Conservation (phyloP, 1,284 basidiomycete genomes). For the Cronartium quercuum region DNA sequence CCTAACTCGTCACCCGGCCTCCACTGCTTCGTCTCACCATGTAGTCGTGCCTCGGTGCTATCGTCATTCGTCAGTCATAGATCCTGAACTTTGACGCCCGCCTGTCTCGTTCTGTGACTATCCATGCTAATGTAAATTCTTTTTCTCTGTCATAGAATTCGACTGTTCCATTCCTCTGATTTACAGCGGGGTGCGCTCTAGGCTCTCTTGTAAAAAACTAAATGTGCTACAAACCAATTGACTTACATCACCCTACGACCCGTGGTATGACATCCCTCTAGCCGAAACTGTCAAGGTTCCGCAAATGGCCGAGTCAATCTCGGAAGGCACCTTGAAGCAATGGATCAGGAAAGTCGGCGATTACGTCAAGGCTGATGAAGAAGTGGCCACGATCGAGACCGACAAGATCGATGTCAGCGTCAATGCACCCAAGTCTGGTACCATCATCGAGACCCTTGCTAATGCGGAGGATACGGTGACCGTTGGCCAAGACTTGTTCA, state of each 20-base stretch:
- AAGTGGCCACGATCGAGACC: constrained; percentile 96
- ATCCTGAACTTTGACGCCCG: too few species aligned
- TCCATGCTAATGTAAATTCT: not conserved
- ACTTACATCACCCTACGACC: not conserved
- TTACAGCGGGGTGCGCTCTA: not conserved
- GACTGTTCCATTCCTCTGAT: not conserved
- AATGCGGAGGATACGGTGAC: constrained; percentile 88
- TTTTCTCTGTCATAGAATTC: not conserved
- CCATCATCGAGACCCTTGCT: constrained; percentile 77
- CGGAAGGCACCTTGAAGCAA: constrained; percentile 90
- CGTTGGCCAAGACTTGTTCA: constrained; percentile 91
- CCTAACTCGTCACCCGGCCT: not conserved
- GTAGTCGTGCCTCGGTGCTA: not conserved
- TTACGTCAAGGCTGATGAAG: constrained; percentile 82
- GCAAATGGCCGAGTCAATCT: constrained; percentile 98
- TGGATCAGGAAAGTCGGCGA: constrained; percentile 95
- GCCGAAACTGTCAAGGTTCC: constrained; percentile 83
- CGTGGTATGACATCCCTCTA: not conserved
- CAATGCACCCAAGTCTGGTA: constrained; percentile 84
- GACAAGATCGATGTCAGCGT: constrained; percentile 99
- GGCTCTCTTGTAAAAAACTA: too few species aligned
- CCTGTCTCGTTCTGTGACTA: too few species aligned
- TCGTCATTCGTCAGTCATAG: not conserved
- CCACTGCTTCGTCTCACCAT: not conserved
- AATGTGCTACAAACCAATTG: not conserved